phyloP scores from a whole-genome alignment of 495 filamentous ascomycete species.

The Gamarada debralockiae region DNA sequence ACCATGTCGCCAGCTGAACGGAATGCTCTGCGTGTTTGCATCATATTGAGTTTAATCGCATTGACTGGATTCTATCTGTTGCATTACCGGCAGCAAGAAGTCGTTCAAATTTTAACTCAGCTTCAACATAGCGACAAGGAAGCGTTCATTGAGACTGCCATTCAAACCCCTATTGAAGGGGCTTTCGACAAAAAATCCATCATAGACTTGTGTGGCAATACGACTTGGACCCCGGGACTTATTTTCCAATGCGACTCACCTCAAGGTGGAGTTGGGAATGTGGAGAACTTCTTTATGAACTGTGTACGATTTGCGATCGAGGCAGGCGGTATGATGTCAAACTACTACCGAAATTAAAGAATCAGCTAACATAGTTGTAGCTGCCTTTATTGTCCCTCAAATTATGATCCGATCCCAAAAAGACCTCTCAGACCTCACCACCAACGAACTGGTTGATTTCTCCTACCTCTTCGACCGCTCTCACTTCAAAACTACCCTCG shows the following conservation, averaged over 20 bases:
- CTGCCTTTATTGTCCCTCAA: constrained; percentile 40
- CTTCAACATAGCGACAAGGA: not conserved
- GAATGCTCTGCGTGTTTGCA: no score
- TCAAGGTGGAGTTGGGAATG: constrained; percentile 25
- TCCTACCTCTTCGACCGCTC: constrained; percentile 42
- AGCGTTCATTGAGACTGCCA: constrained; percentile 27
- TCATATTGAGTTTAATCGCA: no score
- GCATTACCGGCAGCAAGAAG: no score
- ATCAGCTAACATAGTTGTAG: not conserved
- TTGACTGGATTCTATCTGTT: no score
- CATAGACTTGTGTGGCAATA: constrained; percentile 25
- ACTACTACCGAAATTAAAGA: no score
- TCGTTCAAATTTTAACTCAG: no score
- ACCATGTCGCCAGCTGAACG: no score
- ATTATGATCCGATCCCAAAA: constrained; percentile 32
- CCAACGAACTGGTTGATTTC: constrained; percentile 19
- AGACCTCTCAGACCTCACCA: constrained; percentile 12
- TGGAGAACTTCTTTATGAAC: constrained; percentile 35
- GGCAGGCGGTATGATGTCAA: constrained; percentile 33
- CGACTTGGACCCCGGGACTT: constrained; percentile 28
- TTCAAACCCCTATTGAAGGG: constrained; percentile 30
- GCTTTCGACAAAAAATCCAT: constrained; percentile 26
- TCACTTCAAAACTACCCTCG: constrained; percentile 35
- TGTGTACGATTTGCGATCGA: constrained; percentile 47
- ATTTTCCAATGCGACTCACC: constrained; percentile 30